phyloP scores from a whole-genome alignment of 1,284 basidiomycete genomes.

The Omphalotus olearius region DNA sequence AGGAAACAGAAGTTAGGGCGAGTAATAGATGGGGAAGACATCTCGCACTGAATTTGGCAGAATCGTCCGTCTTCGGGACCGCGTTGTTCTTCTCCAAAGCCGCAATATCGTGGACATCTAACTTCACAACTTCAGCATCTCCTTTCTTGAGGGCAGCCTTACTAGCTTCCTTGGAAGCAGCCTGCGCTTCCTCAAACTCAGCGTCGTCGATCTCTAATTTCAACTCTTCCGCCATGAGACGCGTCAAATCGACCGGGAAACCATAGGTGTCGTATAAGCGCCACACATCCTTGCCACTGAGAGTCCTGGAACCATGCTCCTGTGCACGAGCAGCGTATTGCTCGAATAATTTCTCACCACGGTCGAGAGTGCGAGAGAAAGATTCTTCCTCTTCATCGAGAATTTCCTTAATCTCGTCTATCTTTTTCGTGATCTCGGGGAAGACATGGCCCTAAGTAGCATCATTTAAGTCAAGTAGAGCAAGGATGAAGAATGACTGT shows the following conservation, averaged over 20 bases:
- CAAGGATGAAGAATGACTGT: not conserved
- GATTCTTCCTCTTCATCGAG: constrained; percentile 97
- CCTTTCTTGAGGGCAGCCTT: constrained; percentile 77
- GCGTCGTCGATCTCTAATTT: constrained; percentile 82
- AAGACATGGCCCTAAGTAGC: constrained; percentile 77
- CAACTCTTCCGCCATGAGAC: constrained; percentile 96
- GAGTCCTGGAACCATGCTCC: constrained; percentile 59
- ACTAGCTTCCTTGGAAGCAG: constrained; percentile 87
- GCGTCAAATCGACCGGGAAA: constrained; percentile 96
- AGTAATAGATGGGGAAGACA: not conserved
- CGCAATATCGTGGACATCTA: constrained; percentile 96
- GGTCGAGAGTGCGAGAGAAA: constrained; percentile 93
- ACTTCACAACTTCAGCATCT: constrained; percentile 69
- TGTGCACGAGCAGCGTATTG: constrained; percentile 78
- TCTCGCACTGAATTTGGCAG: constrained; percentile 76
- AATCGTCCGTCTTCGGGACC: constrained; percentile 95
- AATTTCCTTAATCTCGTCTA: constrained; percentile 89
- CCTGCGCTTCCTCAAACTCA: constrained; percentile 90
- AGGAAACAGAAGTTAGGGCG: constrained; percentile 23
- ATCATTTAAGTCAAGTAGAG: not conserved
- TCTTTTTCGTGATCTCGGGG: constrained; percentile 88
- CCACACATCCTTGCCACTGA: constrained; percentile 95
- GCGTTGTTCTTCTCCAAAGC: constrained; percentile 75
- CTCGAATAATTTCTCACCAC: constrained; percentile 96
- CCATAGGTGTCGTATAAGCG: constrained; percentile 97